Base-by-base conservation (phyloP, 2,329 filamentous ascomycete species). In the Xylariaceae sp. region DNA sequence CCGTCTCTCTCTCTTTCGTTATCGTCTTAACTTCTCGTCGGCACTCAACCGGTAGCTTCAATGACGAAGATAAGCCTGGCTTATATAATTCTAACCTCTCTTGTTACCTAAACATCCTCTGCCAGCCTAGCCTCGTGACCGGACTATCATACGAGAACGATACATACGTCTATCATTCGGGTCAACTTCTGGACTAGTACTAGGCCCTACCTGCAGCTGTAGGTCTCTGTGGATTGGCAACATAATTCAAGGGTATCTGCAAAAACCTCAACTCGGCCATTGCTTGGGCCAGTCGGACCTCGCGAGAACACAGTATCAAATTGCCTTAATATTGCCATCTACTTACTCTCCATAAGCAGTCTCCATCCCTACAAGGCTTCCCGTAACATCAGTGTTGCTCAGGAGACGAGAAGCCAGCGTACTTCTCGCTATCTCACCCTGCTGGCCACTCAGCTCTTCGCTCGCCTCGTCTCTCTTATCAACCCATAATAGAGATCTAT, bases 61-160 rank as follows among this genome's bases (percentile, higher is more conserved):
- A 81, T 82, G 79, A 81, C 77, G 73, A 73, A 71, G 74, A 80
- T 78, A 79, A 79, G 74, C 71, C 71, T 74, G 69, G 73, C 78
- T 78, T 80, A 81, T 81, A 77, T 82, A 64, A 73, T 79, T 67
- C 72, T 79, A 61, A 72, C 70, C 67, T 75, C 77, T 57, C 74
- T 80, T 67, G 70, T 79, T 69, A 79, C 77, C 68, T 79, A 79
- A 66, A 57, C 16, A 48, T 56, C 22, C 22, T 7, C 22, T 28
- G 7, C 22, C 22, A 28, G 22, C 4, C 22, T 28, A 28, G 22
- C 22, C 22, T 28, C 22, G 22, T 5, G 22, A 28, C 22, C 22
- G 7, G 22, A 28, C 22, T 28, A 28, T 28, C 22, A 28, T 28
- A 28, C 22, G 22, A 28, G 22, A 28, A 28, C 22, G 22, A 28